Base-by-base conservation (phyloP, 441 rosid species). In the Melastoma candidum region DNA sequence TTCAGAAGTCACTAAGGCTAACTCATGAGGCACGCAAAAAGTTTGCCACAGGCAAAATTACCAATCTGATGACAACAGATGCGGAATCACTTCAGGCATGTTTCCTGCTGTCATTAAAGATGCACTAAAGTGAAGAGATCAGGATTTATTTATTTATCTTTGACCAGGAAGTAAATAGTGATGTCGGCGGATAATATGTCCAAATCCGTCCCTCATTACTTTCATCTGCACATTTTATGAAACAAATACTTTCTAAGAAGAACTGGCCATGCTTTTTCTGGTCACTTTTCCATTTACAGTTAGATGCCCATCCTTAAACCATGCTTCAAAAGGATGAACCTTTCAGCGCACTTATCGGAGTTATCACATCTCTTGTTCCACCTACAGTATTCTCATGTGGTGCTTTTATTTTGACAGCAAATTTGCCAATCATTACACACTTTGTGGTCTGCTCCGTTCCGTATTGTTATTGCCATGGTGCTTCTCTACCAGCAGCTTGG, bases 1-100 rank as follows among this genome's bases (percentile, higher is more conserved):
- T 90, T 74, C 82, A 93, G 44, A 95, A 95, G 71, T 84, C 99
- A 46, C 75, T 87, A 59, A 79, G 97, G 85, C 69, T 95, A 61
- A 95, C 98, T 46, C 90, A 90, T 27, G 98, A 95, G 73, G 72
- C 88, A 48, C 95, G 99, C 51, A 82, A 70, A 65, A 76, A 78
- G 66, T 87, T 90, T 74, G 75, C 87, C 50, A 69, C 99, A 50
- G 99, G 98, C 63, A 95, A 95, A 75, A 88, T 90, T 68, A 95
- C 98, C 66, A 95, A 95, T 77, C 76, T 95, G 82, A 95, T 95
- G 98, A 90, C 98, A 17, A 87, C 97, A 49, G 99, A 90, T 80
- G 82, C 98, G 66, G 95, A 87, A 70, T 73, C 96, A 60, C 97
- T 95, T 63, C 97, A 95, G 95, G 99, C 69, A 75, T 69, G 70